Conservation (phyloP, 345 rosid genomes). For the Cardamine occulta region DNA sequence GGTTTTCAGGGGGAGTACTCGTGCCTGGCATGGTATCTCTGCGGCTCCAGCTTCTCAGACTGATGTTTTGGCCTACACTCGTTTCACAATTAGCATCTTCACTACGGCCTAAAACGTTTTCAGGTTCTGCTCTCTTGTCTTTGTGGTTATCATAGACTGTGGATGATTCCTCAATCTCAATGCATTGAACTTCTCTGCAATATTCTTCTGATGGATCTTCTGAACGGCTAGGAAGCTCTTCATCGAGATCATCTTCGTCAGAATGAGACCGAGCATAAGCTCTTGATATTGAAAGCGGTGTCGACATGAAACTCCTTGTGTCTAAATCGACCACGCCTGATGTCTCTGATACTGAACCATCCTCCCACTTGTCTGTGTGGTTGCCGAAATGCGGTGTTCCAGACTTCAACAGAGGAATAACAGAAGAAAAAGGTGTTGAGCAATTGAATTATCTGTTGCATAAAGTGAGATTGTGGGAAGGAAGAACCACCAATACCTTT, state of each 20-base stretch:
- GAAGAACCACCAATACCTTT: conserved; percentile 42
- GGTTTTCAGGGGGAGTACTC: conserved; percentile 64
- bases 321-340: conserved; percentile 52
- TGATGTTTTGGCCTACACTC: conserved; percentile 31
- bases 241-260: conserved; percentile 31
- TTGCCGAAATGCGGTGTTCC: conserved; percentile 43
- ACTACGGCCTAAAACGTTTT: conserved; percentile 9
- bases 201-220: conserved; percentile 64
- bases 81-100: conserved; percentile 12
- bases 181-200: conserved; percentile 90
- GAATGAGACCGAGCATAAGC: conserved; percentile 47
- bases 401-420: conserved; percentile 26
- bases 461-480: not conserved
- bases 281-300: conserved; percentile 50
- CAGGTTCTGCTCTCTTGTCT: conserved; percentile 38
- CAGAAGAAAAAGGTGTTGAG: conserved; percentile 19
- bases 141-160: conserved; percentile 43
- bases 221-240: conserved; percentile 46
- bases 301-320: conserved; percentile 53
- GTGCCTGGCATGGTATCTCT: conserved; percentile 47
- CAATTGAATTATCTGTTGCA: not conserved
- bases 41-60: conserved; percentile 60
- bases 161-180: conserved; percentile 59
- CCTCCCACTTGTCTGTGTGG: conserved; percentile 62
- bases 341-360: conserved; percentile 70